These are phyloP conservation scores for Ceratocystis albifundus DNA, from an alignment of 2,329 filamentous ascomycete genomes.

Conservation along the genomic window DNA sequence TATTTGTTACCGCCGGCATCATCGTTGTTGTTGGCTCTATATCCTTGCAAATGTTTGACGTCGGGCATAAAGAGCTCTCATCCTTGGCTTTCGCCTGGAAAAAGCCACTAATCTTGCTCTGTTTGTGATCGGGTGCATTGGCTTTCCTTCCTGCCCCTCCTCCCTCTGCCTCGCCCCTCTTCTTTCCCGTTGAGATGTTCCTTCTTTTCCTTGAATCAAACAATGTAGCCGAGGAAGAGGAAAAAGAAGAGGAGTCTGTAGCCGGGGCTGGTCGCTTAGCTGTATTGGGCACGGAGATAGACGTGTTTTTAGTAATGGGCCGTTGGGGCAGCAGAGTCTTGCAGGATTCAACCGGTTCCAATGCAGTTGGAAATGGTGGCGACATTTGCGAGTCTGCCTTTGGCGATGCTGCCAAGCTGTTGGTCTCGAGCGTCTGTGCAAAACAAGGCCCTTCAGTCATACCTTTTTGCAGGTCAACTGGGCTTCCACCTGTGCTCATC, in stretches of 20 bases:
- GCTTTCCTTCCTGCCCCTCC: no score
- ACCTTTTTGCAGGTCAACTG: no score
- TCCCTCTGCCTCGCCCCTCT: slow-evolving; percentile 22
- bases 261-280: slow-evolving; percentile 15
- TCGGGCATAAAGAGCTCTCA: background rate
- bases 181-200: slow-evolving; percentile 26
- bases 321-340: background rate
- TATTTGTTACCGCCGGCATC: no score
- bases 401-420: background rate
- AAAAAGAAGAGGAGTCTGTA: no score
- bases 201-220: slow-evolving; percentile 20
- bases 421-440: background rate
- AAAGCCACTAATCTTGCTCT: slow-evolving; percentile 62
- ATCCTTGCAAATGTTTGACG: no score
- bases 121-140: slow-evolving; percentile 27
- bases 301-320: background rate
- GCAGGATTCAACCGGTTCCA: no score
- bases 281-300: background rate
- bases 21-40: background rate
- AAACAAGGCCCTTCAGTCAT: no score
- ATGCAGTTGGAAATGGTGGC: background rate
- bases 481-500: no score
- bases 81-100: slow-evolving; percentile 50
- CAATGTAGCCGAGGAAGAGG: slow-evolving; percentile 30
- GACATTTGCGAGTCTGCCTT: background rate